Conservation (phyloP, 345 rosid species). For the Aegle marmelos region DNA sequence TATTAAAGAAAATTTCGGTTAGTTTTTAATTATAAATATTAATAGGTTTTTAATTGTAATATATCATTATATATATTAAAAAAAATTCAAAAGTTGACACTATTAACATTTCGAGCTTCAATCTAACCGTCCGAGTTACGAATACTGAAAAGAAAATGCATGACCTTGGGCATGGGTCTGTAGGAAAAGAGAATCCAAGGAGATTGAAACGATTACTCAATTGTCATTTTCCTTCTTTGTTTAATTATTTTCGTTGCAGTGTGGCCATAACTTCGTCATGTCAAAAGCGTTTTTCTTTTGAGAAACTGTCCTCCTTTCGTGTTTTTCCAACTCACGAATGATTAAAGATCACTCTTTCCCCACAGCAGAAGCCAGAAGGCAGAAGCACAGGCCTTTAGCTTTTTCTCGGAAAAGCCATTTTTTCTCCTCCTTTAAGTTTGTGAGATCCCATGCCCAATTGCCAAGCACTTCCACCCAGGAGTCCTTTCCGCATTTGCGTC, state of each 20-base stretch:
- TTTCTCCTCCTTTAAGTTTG: not conserved
- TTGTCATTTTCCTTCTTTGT: not conserved
- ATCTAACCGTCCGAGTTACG: too few relatives aligned
- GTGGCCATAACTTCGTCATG: not conserved
- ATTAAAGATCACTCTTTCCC: not conserved
- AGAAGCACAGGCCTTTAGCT: not conserved
- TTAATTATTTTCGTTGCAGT: not conserved
- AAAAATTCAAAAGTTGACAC: too few relatives aligned
- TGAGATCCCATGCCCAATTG: not conserved
- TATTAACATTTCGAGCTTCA: too few relatives aligned
- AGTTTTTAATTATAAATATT: too few relatives aligned
- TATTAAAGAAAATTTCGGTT: too few relatives aligned
- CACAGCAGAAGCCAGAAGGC: not conserved
- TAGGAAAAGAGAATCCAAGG: constrained; percentile 13
- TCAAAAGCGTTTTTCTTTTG: not conserved
- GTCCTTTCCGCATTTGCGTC: not conserved
- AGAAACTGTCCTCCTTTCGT: not conserved
- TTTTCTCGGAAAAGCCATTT: constrained; percentile 11
- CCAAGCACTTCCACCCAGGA: not conserved
- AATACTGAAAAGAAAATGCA: too few relatives aligned
- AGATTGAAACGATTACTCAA: not conserved
- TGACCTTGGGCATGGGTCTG: not conserved
- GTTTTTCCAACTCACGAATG: not conserved
- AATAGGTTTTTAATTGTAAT: too few relatives aligned
- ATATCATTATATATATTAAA: too few relatives aligned